Evolutionary conservation across 129 eudicot species (phyloP), one percentile per base, ranked within the genome.

Genomic region (Flaveria trinervia): DNA sequence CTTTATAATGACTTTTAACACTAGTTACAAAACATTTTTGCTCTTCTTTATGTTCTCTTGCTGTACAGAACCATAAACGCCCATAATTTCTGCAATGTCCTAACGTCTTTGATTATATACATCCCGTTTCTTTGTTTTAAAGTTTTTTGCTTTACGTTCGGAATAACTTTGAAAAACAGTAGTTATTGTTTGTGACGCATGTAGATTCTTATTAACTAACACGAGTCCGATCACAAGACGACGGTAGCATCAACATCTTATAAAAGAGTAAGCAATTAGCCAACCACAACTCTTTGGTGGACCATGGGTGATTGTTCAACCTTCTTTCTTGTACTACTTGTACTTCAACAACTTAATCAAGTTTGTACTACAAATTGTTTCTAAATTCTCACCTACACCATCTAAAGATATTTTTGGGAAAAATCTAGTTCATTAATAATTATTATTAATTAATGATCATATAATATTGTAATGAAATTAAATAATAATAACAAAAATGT

Each of bases 291-390:
- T 55, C 52, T 15, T 51, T 72, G 60, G 68, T 57, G 66, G 76
- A 28, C 82, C 81, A 59, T n/a, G 16, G 20, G 70, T 68, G 59
- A 16, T 41, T 77, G 30, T 14, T 77, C 52, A 68, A 68, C 12
- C 64, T 68, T 69, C 77, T 50, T 26, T 56, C 76, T 71, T 81
- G 84, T 81, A 81, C 81, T 75, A 1, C 84, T 68, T 25, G 81
- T 78, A 78, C 82, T 78, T 54, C 70, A 39, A 41, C 68, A 45
- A 68, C 11, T 44, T 75, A 33, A 45, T 74, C 80, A 75, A 75
- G 17, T 51, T 66, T 75, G 84, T 81, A 81, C 84, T 80, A 73
- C 78, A 14, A 76, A 23, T 5, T 28, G 9, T 23, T 33, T 0
- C 16, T 49, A 9, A 60, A 65, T 9, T 50, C 17, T 15, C 11